These are phyloP conservation scores for Colletotrichum sublineola DNA, from an alignment of 2,329 filamentous ascomycete genomes.

Conservation along the genomic window DNA sequence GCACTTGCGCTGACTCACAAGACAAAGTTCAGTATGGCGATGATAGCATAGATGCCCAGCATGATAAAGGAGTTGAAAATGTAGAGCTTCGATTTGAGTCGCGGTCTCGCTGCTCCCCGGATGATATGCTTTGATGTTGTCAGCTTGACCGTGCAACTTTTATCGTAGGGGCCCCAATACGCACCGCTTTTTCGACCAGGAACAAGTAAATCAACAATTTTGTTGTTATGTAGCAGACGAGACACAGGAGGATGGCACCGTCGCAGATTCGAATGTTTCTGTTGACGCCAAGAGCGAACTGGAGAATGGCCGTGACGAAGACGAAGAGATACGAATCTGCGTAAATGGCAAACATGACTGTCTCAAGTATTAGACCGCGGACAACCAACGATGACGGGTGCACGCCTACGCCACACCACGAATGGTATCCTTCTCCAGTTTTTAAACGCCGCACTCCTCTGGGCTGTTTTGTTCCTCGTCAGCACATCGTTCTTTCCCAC, in stretches of 20 bases:
- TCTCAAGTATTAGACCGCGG: not conserved
- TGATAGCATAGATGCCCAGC: conserved; percentile 58
- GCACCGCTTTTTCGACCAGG: conserved; percentile 73
- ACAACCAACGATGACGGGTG: not conserved
- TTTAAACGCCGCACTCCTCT: conserved; percentile 54
- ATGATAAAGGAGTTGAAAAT: conserved; percentile 73
- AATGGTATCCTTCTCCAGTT: conserved; percentile 57
- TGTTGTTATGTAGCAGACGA: conserved; percentile 73
- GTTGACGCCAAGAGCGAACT: conserved; percentile 70
- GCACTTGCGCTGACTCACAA: conserved; percentile 60
- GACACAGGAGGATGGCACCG: conserved; percentile 70
- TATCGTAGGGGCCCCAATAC: conserved; percentile 41
- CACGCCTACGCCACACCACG: conserved; percentile 57
- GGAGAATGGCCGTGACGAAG: conserved; percentile 67
- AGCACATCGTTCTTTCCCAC: conserved; percentile 3
- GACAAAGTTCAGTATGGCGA: conserved; percentile 71
- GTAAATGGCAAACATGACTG: conserved; percentile 73
- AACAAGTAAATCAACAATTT: conserved; percentile 77
- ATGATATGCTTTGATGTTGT: conserved; percentile 65
- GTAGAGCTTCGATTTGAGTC: conserved; percentile 70
- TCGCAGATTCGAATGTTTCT: conserved; percentile 64
- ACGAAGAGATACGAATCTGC: conserved; percentile 72
- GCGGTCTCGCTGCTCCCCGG: conserved; percentile 62
- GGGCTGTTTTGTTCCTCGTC: conserved; percentile 48
- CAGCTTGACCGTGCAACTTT: not conserved